These are phyloP conservation scores for Colletotrichum chlorophyti DNA, from an alignment of 2,329 filamentous ascomycete species.

Conservation along the genomic window DNA sequence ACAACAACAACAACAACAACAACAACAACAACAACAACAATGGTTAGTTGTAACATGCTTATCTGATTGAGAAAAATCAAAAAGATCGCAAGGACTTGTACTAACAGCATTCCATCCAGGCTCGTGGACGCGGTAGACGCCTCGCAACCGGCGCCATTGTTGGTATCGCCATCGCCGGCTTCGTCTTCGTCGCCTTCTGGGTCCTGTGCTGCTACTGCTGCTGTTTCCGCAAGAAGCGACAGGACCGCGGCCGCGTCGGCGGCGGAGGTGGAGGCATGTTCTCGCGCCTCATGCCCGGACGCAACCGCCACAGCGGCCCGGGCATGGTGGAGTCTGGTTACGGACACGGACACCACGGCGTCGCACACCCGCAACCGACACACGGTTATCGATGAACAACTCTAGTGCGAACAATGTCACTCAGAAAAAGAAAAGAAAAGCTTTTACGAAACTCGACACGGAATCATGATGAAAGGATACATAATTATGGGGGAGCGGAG, in stretches of 20 bases:
- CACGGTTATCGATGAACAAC: conserved; percentile 16
- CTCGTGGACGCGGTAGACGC: conserved; percentile 23
- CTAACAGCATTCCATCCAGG: neutral
- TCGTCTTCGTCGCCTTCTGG: conserved; percentile 19
- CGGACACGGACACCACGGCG: conserved; percentile 7
- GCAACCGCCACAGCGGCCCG: conserved; percentile 9
- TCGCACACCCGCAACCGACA: conserved; percentile 5
- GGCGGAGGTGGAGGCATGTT: conserved; percentile 11
- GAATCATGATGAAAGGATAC: neutral
- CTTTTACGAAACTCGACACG: no score
- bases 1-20: no score
- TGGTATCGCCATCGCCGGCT: conserved; percentile 28
- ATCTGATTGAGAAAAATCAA: no score
- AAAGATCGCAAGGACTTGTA: neutral
- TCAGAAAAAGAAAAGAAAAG: no score
- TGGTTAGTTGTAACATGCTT: no score
- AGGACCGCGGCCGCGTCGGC: conserved; percentile 4
- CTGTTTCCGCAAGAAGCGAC: conserved; percentile 27
- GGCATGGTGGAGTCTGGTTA: conserved; percentile 23
- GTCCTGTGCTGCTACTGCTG: conserved; percentile 27
- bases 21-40: no score
- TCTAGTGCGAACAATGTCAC: no score
- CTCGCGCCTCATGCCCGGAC: conserved; percentile 3
- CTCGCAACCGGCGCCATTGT: conserved; percentile 29
- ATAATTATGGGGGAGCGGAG: neutral